Evolutionary conservation across 1,139 yeast genomes (phyloP), one percentile per base, ranked within the genome.

Genomic region (Kodamaea arcana): DNA sequence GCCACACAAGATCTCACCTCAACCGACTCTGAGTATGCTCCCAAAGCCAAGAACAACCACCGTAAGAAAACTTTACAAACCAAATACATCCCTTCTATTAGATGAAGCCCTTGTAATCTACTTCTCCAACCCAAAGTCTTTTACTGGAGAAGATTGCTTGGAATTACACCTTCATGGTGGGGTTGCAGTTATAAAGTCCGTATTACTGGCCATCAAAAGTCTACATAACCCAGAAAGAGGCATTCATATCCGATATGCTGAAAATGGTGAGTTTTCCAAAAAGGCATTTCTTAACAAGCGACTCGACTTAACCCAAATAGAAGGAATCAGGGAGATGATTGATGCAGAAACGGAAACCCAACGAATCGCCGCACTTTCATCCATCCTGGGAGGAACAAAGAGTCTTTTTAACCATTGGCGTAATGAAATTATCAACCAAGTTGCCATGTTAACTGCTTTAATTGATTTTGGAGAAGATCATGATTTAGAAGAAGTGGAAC

Each of bases 401-500:
- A 43, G 50, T 7, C 46, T 73, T 15, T 86, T 87, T 50, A 55
- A 56, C 4, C 32, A 51, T 1, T 90, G 98, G 97, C 69, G 97
- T 48, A 54, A 68, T 10, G 62, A 69, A 15, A 70, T 92, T 2
- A 68, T 92, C 2, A 65, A 77, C 4, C 73, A 78, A 43, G 75
- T 83, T 37, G 95, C 95, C 0, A 60, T 83, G 35, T 57, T 92
- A 32, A 81, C 97, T 0, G 95, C 97, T 0, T 72, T 90, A 3
- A 86, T 92, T 32, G 98, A 94, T 58, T 92, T 92, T 54, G 97
- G 95, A n/a, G 98, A 92, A 45, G 95, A 87, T 45, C 86, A 85
- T 36, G 95, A 86, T 43, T 69, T 87, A 22, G 88, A 82, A 9
- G 83, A 83, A 44, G 69, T 72, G 1, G 62, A 58, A 3, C 52